Evolutionary conservation across 2,329 filamentous ascomycete genomes (phyloP), one percentile per base, ranked within the genome.

Genomic region (Colletotrichum tofieldiae): DNA sequence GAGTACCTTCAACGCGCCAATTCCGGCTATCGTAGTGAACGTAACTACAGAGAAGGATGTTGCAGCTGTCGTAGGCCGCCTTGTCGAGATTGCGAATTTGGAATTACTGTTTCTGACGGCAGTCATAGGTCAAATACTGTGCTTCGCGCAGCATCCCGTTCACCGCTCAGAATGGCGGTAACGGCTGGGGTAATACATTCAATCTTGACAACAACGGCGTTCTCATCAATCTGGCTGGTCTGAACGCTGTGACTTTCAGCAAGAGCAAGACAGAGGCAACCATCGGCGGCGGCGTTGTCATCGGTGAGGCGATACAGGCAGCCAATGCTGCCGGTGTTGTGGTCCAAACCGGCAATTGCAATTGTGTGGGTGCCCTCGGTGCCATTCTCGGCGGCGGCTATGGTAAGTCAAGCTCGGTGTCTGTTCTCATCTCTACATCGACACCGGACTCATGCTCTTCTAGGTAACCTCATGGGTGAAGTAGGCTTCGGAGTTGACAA

Each of bases 401-500:
- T 43, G 75, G 74, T 66, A 8, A 3, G 51, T n/a, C 9, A 20
- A 16, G 2, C 16, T 20, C 11, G 12, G 2, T 23, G 23, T 26
- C 23, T 26, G 23, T 18, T 9, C 29, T 26, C 35, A 5, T 11
- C 6, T 9, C n/a, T 9, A 14, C 16, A 18, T 8, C 9, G 41
- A 20, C 16, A 9, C 12, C 23, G 2, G 20, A 47, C 54, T 66
- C 7, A 51, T 14, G 16, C 11, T 14, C n/a, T 20, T 16, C 6
- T 26, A 58, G 63, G 65, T 20, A 73, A 68, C 16, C 74, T 55
- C 71, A 65, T 71, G 51, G 73, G 71, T 8, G 71, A 71, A n/a
- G 52, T 67, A 45, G 75, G 75, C 63, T 70, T 76, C 49, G 65
- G 54, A 11, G 75, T 81, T 45, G 82, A 84, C 73, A 79, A 81